Percentiles rank a stretch among this genome's conserved stretches.
Evolutionary conservation across 2,329 filamentous ascomycete species (phyloP).

Genomic region (Phialophora expanda): DNA sequence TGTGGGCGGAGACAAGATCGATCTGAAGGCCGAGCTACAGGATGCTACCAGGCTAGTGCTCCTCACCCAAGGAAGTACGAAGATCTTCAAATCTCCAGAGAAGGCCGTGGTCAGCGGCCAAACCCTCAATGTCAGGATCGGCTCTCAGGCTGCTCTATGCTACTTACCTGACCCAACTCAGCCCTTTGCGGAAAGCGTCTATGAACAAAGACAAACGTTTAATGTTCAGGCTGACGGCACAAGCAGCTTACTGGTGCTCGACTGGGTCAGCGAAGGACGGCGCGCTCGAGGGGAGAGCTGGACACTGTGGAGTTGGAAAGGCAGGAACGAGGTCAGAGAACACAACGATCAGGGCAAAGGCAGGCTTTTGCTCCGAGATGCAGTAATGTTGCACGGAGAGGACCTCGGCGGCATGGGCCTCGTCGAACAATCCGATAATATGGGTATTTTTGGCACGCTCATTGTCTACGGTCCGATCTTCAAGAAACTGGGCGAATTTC

Average conservation of each 20-base stretch:
- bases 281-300: conserved; percentile 85
- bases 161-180: conserved; percentile 90
- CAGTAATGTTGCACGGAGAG: conserved; percentile 72
- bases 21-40: conserved; percentile 71
- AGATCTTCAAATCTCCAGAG: conserved; percentile 83
- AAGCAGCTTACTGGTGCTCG: conserved; percentile 75
- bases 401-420: conserved; percentile 45
- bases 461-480: conserved; percentile 78
- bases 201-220: conserved; percentile 84
- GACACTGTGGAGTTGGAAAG: conserved; percentile 78
- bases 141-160: conserved; percentile 58
- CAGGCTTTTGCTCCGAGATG: conserved; percentile 81
- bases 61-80: conserved; percentile 79
- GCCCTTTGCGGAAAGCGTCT: conserved; percentile 82
- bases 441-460: conserved; percentile 79
- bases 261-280: conserved; percentile 93
- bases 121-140: conserved; percentile 56
- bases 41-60: conserved; percentile 68
- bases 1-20: conserved; percentile 82
- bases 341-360: conserved; percentile 57
- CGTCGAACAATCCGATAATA: conserved; percentile 49
- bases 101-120: conserved; percentile 50
- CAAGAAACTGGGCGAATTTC: conserved; percentile 70
- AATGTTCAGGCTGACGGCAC: conserved; percentile 56
- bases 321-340: conserved; percentile 77